Evolutionary conservation across 2,329 filamentous ascomycete genomes (phyloP), one percentile per base, ranked within the genome.

Genomic region (Aspergillus japonicus): DNA sequence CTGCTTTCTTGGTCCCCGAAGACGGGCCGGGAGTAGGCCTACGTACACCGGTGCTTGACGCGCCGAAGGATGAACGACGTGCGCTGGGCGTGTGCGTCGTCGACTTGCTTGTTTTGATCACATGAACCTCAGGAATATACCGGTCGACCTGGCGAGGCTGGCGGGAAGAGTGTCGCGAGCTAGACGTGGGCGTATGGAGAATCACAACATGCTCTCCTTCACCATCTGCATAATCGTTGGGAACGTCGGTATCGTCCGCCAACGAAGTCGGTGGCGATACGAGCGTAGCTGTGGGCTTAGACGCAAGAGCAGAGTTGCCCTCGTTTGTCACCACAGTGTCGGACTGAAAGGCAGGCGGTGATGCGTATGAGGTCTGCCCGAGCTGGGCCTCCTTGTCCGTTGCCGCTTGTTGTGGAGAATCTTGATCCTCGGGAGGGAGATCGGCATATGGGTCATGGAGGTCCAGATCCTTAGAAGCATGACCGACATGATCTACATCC

Each of bases 211-310:
- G 61, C 56, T 74, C 74, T 24, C 69, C 69, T 50, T 73, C 71
- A n/a, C 71, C 69, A 50, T 72, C 61, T 14, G 66, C 66, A 58
- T 75, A 68, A 3, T 75, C 71, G 42, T 70, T 69, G 19, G 67
- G 60, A 29, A 72, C 68, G 53, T 78, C 77, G 56, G 69, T 71
- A 58, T 79, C 77, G 56, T 78, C 77, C 47, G 71, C 74, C 58
- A 78, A 71, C 23, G 78, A 80, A 24, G 76, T 79, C 14, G 77
- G 78, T 21, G 78, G 78, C 2, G 78, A 80, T 12, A 80, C 78
- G 49, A 80, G 68, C 14, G 75, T 74, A 47, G 71, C 72, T 21
- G 72, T 68, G 5, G 75, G 72, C 51, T 75, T 71, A 1, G 72
- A 63, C 29, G 70, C 64, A 48, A 69, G 66, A 24, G 70, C 49